phyloP scores from a whole-genome alignment of 139 green algal genomes.

The Tetradesmus obliquus region DNA sequence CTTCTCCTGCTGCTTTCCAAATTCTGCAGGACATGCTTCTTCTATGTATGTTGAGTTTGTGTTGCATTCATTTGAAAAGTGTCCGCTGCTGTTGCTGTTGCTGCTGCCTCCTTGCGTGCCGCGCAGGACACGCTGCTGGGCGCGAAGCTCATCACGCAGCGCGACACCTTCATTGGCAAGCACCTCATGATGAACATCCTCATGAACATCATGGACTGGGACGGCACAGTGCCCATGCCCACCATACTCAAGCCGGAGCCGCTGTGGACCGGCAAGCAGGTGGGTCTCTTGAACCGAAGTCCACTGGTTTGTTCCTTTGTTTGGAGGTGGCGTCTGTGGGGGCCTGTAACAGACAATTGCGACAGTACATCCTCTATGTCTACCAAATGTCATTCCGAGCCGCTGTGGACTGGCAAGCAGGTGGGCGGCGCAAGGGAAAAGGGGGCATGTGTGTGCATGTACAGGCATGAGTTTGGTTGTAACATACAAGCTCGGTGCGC shows the following conservation, averaged over 20 bases:
- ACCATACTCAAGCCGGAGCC: conserved; percentile 95
- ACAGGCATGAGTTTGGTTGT: conserved; percentile 71
- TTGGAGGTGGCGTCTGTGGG: neutral
- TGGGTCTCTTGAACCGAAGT: conserved; percentile 39
- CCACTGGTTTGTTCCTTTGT: too few species aligned
- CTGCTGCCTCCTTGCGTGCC: neutral
- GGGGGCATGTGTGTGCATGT: conserved; percentile 74
- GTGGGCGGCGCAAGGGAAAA: conserved; percentile 55
- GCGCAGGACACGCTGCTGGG: conserved; percentile 95
- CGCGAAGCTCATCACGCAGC: conserved; percentile 93
- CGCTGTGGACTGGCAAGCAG: conserved; percentile 99
- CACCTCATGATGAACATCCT: conserved; percentile 98
- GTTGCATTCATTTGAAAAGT: too few species aligned
- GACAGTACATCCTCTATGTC: conserved; percentile 51
- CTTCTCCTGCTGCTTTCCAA: too few species aligned
- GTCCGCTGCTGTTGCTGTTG: neutral
- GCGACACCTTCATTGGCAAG: conserved; percentile 98
- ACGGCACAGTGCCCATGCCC: conserved; percentile 93
- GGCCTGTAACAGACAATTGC: neutral
- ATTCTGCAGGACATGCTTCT: too few species aligned
- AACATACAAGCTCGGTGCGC: too few species aligned
- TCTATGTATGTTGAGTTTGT: too few species aligned
- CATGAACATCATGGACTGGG: conserved; percentile 94
- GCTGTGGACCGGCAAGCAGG: conserved; percentile 98
- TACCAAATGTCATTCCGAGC: conserved; percentile 93